These are phyloP conservation scores for Clavariopsis aquatica DNA, from an alignment of 495 filamentous ascomycete genomes.

Conservation along the genomic window DNA sequence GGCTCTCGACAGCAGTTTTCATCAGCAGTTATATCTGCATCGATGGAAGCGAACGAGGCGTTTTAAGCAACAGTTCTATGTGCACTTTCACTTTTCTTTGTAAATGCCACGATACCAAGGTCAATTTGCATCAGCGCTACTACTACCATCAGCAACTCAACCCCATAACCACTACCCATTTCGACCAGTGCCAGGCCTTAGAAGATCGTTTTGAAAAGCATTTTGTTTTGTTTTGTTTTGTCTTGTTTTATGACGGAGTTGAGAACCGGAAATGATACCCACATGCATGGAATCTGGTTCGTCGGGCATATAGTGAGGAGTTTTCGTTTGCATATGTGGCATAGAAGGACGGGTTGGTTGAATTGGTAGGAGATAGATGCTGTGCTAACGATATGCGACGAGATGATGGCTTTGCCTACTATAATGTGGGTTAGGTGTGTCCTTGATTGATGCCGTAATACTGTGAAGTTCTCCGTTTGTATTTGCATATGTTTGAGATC, in stretches of 20 bases:
- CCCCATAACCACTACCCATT: neutral
- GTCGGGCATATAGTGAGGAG: neutral
- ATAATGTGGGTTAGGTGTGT: too few relatives aligned
- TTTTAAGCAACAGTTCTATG: neutral
- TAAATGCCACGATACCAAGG: neutral
- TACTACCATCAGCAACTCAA: neutral
- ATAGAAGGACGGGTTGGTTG: too few relatives aligned
- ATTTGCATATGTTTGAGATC: too few relatives aligned
- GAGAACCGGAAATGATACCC: neutral
- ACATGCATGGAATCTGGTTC: neutral
- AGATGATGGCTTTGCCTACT: too few relatives aligned
- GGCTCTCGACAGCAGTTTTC: neutral
- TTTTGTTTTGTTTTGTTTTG: neutral
- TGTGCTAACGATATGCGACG: too few relatives aligned
- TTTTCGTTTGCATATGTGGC: neutral
- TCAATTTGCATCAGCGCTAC: neutral
- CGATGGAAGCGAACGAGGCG: neutral
- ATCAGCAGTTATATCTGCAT: neutral
- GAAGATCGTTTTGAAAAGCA: neutral
- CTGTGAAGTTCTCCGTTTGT: too few relatives aligned
- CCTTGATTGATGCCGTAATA: too few relatives aligned
- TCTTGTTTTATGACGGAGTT: constrained; percentile 1
- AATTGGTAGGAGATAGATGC: too few relatives aligned
- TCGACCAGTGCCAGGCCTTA: neutral
- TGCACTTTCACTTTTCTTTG: neutral